These are phyloP conservation scores for Tylopilus orsonianus DNA, from an alignment of 1,284 basidiomycete species.

Conservation along the genomic window DNA sequence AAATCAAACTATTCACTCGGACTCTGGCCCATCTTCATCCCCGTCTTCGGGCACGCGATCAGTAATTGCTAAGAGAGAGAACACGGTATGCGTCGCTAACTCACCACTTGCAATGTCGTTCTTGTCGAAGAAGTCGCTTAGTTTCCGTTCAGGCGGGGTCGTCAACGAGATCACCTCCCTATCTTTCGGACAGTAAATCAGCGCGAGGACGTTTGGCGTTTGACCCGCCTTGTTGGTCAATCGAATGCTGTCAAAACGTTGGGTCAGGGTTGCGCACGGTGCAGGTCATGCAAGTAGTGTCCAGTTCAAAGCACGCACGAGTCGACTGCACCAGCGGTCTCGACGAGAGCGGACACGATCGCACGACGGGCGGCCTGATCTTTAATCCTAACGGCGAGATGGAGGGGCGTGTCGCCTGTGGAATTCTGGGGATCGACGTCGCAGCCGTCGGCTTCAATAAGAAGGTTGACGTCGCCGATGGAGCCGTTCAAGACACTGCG, in stretches of 20 bases:
- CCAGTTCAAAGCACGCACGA: constrained; percentile 22
- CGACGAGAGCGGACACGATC: constrained; percentile 26
- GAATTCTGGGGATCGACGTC: constrained; percentile 32
- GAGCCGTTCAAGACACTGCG: constrained; percentile 22
- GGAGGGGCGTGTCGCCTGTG: constrained; percentile 30
- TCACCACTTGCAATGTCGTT: constrained; percentile 28
- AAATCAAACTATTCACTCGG: constrained; percentile 10
- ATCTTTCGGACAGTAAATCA: constrained; percentile 28
- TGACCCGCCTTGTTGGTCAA: constrained; percentile 28
- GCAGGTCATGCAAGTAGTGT: neutral
- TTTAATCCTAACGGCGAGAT: constrained; percentile 27
- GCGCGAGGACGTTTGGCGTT: constrained; percentile 24
- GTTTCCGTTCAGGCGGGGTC: constrained; percentile 18
- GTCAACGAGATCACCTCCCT: constrained; percentile 20
- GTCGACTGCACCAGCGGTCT: constrained; percentile 27
- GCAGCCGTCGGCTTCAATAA: constrained; percentile 32
- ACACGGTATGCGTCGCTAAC: neutral
- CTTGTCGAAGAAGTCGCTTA: constrained; percentile 17
- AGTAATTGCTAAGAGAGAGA: neutral
- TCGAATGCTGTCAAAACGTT: constrained; percentile 19
- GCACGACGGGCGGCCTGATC: constrained; percentile 16
- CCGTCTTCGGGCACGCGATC: constrained; percentile 10
- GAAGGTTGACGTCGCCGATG: constrained; percentile 18
- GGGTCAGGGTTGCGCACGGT: neutral
- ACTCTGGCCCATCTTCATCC: constrained; percentile 9